Base-by-base conservation (phyloP, 176 grass and related monocot genomes). In the Ampelocalamus luodianensis region DNA sequence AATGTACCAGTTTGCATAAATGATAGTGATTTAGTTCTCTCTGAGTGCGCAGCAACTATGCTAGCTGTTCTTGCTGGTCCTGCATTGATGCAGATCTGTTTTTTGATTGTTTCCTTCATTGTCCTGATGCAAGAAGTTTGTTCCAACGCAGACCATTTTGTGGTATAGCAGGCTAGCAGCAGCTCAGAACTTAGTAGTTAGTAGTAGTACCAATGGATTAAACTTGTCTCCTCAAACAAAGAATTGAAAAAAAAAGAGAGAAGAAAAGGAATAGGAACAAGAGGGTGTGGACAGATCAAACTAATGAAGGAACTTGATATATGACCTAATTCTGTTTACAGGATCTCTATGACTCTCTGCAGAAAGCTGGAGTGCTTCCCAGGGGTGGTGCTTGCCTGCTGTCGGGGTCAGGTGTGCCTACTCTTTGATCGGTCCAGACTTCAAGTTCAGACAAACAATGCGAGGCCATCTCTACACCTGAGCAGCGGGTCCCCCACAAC, bases 1-100 rank as follows among this genome's bases (percentile, higher is more conserved):
- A 65, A 16, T 39, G 44, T 74, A 65, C 45, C 24, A 65, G 75
- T 86, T 86, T 71, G 71, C 77, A 53, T 64, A 55, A 39, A 79
- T 76, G 48, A 39, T 77, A 76, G 37, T 20, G 26, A 45, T 70
- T 63, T 63, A 86, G 72, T 72, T 79, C 50, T 58, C 68, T 48
- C 68, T 46, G 61, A 79, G 73, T 78, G 83, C 46, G 43, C 83
- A 78, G 45, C 55, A 72, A 44, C 44, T 61, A 56, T 54, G 72
- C 27, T 83, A 72, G 80, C 80, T 76, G 72, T 82, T 39, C 18
- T 16, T 85, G 46, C 50, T 60, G 50, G 18, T 40, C 17, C 77
- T 63, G 49, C 8, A n/a, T n/a, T 61, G 68, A 42, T 18, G 20
- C 53, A 69, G n/a, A 3, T 26, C 29, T 18, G n/a, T 46, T 43